A percentile compares a stretch with the other conserved stretches of the same genome.
Conservation (phyloP, 2,329 filamentous ascomycete species). For the Cadophora gregata region DNA sequence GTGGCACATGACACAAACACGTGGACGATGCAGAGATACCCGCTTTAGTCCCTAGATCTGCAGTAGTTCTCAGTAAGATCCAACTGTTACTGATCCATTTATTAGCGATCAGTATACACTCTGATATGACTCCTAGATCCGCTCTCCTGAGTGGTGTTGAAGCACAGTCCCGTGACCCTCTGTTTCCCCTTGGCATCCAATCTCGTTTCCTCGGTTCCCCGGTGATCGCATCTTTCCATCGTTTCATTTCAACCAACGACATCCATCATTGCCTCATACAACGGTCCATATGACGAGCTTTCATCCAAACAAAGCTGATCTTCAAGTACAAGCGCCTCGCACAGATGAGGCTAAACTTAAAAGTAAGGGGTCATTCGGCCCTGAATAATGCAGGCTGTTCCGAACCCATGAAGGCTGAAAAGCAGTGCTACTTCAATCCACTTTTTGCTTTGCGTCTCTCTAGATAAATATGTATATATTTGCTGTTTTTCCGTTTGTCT, state of each 20-base stretch:
- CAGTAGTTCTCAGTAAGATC: neutral
- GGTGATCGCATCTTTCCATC: constrained; percentile 12
- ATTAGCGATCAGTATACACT: neutral
- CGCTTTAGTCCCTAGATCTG: neutral
- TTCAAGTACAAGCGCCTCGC: constrained; percentile 12
- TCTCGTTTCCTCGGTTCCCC: neutral
- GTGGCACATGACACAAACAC: constrained; percentile 10
- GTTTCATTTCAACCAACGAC: constrained; percentile 3
- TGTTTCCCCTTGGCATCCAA: constrained; percentile 2
- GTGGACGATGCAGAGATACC: neutral
- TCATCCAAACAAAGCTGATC: constrained; percentile 12
- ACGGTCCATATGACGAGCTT: neutral
- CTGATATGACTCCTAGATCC: neutral
- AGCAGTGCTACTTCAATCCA: constrained; percentile 3
- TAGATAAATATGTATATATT: constrained; percentile 1
- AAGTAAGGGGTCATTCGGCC: constrained; percentile 13
- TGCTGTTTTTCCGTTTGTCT: constrained; percentile 5
- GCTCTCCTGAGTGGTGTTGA: neutral
- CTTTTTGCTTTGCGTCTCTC: constrained; percentile 2
- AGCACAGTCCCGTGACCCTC: neutral
- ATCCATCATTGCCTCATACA: constrained; percentile 11
- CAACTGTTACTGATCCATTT: neutral
- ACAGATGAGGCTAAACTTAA: constrained; percentile 10
- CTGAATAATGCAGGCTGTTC: constrained; percentile 11
- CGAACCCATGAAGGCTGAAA: neutral